phyloP scores from a whole-genome alignment of 768 basidiomycete species.

The Rhizopogon roseolus region DNA sequence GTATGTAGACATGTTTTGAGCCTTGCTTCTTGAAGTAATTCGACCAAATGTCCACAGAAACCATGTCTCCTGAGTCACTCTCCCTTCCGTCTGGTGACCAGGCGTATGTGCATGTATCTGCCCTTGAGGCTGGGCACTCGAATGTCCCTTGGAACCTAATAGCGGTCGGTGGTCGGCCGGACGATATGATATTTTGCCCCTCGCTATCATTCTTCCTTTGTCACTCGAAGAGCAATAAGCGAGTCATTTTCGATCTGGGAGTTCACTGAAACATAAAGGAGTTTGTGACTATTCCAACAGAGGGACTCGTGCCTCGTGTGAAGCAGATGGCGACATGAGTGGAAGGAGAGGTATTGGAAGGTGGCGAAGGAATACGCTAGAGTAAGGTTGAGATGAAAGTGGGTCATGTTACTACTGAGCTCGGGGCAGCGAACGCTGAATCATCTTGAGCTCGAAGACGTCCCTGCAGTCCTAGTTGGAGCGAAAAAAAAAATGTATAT shows the following conservation, averaged over 20 bases:
- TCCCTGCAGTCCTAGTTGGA: slow-evolving; percentile 35
- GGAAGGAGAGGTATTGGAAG: slow-evolving; percentile 67
- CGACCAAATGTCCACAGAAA: not conserved
- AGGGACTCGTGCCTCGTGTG: slow-evolving; percentile 16
- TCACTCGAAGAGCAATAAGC: slow-evolving; percentile 37
- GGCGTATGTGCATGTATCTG: slow-evolving; percentile 50
- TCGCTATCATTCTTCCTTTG: slow-evolving; percentile 49
- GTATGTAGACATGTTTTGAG: not conserved
- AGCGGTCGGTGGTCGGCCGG: slow-evolving; percentile 29
- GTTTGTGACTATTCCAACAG: slow-evolving; percentile 24
- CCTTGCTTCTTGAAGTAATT: not conserved
- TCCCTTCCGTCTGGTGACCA: slow-evolving; percentile 39
- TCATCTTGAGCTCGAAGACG: slow-evolving; percentile 63
- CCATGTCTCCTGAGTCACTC: slow-evolving; percentile 14
- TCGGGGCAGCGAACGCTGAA: slow-evolving; percentile 58
- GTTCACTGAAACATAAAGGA: slow-evolving; percentile 42
- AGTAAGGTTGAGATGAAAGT: slow-evolving; percentile 33
- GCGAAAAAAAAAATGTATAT: not conserved
- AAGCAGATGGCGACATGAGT: slow-evolving; percentile 32
- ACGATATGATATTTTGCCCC: slow-evolving; percentile 29
- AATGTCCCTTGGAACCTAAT: slow-evolving; percentile 32
- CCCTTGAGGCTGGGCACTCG: slow-evolving; percentile 47
- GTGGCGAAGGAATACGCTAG: slow-evolving; percentile 39
- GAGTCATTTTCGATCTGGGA: slow-evolving; percentile 54
- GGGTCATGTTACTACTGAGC: slow-evolving; percentile 47